These are phyloP conservation scores for Entonaema liquescens DNA, from an alignment of 495 filamentous ascomycete genomes.

Conservation along the genomic window DNA sequence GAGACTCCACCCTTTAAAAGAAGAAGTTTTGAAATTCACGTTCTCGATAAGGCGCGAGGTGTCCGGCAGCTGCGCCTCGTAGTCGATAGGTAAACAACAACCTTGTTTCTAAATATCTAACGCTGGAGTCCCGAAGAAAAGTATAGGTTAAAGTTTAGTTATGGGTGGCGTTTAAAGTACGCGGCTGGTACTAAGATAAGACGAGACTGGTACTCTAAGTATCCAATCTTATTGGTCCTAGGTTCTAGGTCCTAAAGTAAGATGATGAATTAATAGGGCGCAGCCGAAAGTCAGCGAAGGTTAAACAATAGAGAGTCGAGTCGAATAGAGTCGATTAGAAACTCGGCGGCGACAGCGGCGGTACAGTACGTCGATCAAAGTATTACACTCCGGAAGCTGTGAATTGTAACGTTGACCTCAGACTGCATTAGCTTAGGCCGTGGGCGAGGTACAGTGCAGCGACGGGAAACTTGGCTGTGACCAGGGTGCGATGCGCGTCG, in stretches of 20 bases:
- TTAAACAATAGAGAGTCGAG: background rate
- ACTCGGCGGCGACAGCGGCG: conserved; percentile 22
- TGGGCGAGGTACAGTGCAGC: conserved; percentile 26
- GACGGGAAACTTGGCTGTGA: conserved; percentile 29
- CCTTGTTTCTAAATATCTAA: conserved; percentile 5
- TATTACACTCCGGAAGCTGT: conserved; percentile 27
- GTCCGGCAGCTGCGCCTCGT: conserved; percentile 15
- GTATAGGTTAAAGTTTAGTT: background rate
- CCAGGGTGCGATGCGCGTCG: conserved; percentile 41
- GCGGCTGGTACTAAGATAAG: background rate
- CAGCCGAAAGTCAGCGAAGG: conserved; percentile 4
- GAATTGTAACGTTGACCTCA: conserved; percentile 48
- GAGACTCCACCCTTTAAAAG: conserved; percentile 27
- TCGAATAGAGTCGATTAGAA: background rate
- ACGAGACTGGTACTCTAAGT: background rate
- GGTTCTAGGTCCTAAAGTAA: conserved; percentile 2
- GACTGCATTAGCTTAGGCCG: conserved; percentile 35
- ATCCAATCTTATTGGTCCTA: background rate
- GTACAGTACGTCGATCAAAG: background rate
- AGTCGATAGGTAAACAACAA: conserved; percentile 2
- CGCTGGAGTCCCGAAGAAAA: conserved; percentile 18
- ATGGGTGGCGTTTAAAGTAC: conserved; percentile 5
- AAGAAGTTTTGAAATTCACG: conserved; percentile 5
- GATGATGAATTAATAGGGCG: conserved; percentile 14
- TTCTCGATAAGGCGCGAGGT: conserved; percentile 19